Evolutionary conservation across 2,329 filamentous ascomycete genomes (phyloP), one percentile per base, ranked within the genome.

Genomic region (Magnaporthales sp.): DNA sequence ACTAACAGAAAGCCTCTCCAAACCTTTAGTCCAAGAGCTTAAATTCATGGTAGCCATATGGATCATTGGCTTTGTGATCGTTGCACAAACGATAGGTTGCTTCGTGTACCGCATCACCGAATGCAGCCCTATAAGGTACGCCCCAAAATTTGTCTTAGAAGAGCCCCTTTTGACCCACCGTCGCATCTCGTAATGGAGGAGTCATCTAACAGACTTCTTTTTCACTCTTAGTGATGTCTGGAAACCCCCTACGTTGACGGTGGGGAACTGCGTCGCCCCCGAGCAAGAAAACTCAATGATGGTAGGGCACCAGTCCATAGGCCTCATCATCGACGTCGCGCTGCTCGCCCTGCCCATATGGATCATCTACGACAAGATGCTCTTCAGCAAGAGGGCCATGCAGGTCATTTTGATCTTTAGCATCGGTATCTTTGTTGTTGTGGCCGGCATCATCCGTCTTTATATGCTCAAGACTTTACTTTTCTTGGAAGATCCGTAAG

Each of bases 241-340:
- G 32, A 46, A 51, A 10, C 38, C 62, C 31, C 62, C 26, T 8
- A 10, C 19, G 15, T 15, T 63, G 30, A 63, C 62, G 4, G 24
- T 4, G 7, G 29, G 19, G 7, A 19, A 54, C 10, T 64, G 62
- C 24, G 46, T 64, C 13, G 13, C 13, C 11, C 5, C 32, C 15
- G 4, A 64, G 3, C 1, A 26, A 22, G 62, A 51, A 19, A 51
- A 64, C 38, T 1, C 46, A 24, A 64, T 64, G 24, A 27, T 64
- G 24, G 27, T 29, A 13, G 38, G 38, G 24, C 62, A 64, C 24
- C 46, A 46, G 13, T 51, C 85, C 6, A 86, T 88, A 66, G 84
- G 85, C 46, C 85, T 88, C 67, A 86, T 84, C n/a, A 85, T 87
- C 2, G 86, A 86, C 13, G 71, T 88, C 29, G 86, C 84, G 68